Percentiles rank a stretch among this genome's conserved stretches.
Evolutionary conservation across 1,139 yeast genomes (phyloP).

Genomic region (Kurtzmaniella quercitrusa): DNA sequence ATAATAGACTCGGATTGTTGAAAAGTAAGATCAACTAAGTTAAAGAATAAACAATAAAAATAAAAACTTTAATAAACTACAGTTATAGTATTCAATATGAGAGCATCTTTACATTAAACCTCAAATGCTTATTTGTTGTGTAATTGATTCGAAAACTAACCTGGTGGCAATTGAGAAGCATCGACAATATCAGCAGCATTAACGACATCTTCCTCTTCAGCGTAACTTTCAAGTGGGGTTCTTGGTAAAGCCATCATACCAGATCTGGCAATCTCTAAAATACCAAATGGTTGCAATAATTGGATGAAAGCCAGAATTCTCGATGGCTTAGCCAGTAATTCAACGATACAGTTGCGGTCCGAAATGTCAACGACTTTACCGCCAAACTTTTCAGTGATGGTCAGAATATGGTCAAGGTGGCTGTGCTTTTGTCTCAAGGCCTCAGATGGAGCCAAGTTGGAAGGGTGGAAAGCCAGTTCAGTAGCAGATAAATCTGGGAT

Average conservation of each 20-base stretch:
- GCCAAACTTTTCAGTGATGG: constrained; percentile 81
- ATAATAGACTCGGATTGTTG: no score
- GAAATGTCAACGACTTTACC: constrained; percentile 90
- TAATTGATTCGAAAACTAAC: constrained; percentile 38
- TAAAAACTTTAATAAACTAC: neutral
- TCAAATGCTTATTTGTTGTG: neutral
- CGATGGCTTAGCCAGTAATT: constrained; percentile 89
- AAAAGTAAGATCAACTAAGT: no score
- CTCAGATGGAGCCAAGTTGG: constrained; percentile 84
- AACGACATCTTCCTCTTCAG: constrained; percentile 47
- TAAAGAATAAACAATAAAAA: neutral
- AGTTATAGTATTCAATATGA: neutral
- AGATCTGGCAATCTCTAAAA: constrained; percentile 91
- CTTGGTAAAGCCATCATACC: constrained; percentile 99
- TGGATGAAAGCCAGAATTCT: constrained; percentile 83
- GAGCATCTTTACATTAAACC: neutral
- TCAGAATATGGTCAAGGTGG: constrained; percentile 81
- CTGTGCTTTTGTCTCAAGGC: constrained; percentile 91
- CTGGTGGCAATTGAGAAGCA: constrained; percentile 88
- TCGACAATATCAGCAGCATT: constrained; percentile 73
- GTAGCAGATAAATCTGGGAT: constrained; percentile 48
- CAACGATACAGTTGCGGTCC: constrained; percentile 91
- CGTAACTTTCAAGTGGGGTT: constrained; percentile 70
- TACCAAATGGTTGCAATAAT: constrained; percentile 91
- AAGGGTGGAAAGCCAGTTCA: constrained; percentile 73